These are phyloP conservation scores for Akanthomyces muscarius DNA, from an alignment of 2,329 filamentous ascomycete genomes.

Conservation along the genomic window DNA sequence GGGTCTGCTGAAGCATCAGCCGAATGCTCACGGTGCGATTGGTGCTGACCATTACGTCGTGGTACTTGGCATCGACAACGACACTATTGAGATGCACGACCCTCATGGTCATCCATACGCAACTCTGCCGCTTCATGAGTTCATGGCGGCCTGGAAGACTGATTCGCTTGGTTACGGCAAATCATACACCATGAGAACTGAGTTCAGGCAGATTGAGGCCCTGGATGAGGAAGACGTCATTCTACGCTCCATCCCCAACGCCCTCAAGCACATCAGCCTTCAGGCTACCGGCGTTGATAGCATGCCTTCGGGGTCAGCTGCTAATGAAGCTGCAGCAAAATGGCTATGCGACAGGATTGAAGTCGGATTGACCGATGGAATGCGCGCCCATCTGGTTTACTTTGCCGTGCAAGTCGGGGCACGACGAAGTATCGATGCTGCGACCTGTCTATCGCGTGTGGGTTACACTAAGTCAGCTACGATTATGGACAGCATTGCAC, in stretches of 20 bases:
- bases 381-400: slow-evolving; percentile 16
- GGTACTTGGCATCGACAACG: slow-evolving; percentile 14
- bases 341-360: slow-evolving; percentile 18
- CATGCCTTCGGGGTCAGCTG: slow-evolving; percentile 19
- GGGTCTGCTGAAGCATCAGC: slow-evolving; percentile 20
- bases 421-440: slow-evolving; percentile 19
- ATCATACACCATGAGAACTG: slow-evolving; percentile 21
- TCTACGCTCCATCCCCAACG: slow-evolving; percentile 16
- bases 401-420: slow-evolving; percentile 21
- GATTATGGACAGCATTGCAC: slow-evolving; percentile 18
- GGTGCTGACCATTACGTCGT: slow-evolving; percentile 23
- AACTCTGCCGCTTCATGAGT: slow-evolving; percentile 18
- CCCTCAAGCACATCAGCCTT: slow-evolving; percentile 16
- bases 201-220: slow-evolving; percentile 16
- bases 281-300: slow-evolving; percentile 4
- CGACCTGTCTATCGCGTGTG: slow-evolving; percentile 19
- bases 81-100: slow-evolving; percentile 19
- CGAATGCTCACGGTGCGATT: slow-evolving; percentile 18
- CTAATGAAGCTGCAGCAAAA: slow-evolving; percentile 18
- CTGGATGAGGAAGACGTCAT: slow-evolving; percentile 21
- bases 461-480: slow-evolving; percentile 13
- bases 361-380: not conserved
- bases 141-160: slow-evolving; percentile 20
- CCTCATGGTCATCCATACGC: slow-evolving; percentile 20
- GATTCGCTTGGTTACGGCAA: slow-evolving; percentile 21